Evolutionary conservation across 1,284 basidiomycete species (phyloP).

Genomic region (Cystobasidium pallidum): DNA sequence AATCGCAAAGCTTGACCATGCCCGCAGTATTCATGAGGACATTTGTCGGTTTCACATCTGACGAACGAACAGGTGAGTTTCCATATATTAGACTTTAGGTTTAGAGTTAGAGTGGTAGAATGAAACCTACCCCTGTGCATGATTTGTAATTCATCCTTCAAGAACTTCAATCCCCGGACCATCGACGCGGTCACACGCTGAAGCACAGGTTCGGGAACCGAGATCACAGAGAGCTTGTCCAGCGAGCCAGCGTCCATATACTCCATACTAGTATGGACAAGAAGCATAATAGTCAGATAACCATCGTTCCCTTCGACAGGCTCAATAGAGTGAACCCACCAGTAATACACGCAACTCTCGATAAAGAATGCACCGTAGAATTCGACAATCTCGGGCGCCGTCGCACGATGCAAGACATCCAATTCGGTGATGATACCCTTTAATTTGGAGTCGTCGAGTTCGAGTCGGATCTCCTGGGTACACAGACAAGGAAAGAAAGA

Average conservation of each 20-base stretch:
- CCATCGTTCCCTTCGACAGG: background rate
- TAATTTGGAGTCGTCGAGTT: constrained; percentile 90
- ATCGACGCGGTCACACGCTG: constrained; percentile 78
- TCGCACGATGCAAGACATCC: constrained; percentile 92
- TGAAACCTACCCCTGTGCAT: constrained; percentile 79
- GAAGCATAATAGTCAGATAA: background rate
- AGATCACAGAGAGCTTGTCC: constrained; percentile 73
- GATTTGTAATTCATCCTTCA: constrained; percentile 94
- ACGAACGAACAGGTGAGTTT: too few relatives aligned
- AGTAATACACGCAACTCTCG: constrained; percentile 97
- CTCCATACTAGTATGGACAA: constrained; percentile 90
- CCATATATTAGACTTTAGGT: background rate
- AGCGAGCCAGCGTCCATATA: constrained; percentile 96
- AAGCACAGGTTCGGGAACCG: constrained; percentile 77
- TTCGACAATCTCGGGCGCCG: constrained; percentile 89
- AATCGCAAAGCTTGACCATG: constrained; percentile 93
- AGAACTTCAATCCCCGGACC: constrained; percentile 88
- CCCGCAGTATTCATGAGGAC: constrained; percentile 88
- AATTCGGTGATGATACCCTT: constrained; percentile 98
- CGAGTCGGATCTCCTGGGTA: constrained; percentile 95
- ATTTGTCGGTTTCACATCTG: constrained; percentile 98
- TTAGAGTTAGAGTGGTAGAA: too few relatives aligned
- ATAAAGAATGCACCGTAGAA: constrained; percentile 99
- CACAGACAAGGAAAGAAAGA: constrained; percentile 11
- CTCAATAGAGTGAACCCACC: constrained; percentile 54